Evolutionary conservation across 1,284 basidiomycete genomes (phyloP), one percentile per base, ranked within the genome.

Genomic region (Ceratobasidium sp.): DNA sequence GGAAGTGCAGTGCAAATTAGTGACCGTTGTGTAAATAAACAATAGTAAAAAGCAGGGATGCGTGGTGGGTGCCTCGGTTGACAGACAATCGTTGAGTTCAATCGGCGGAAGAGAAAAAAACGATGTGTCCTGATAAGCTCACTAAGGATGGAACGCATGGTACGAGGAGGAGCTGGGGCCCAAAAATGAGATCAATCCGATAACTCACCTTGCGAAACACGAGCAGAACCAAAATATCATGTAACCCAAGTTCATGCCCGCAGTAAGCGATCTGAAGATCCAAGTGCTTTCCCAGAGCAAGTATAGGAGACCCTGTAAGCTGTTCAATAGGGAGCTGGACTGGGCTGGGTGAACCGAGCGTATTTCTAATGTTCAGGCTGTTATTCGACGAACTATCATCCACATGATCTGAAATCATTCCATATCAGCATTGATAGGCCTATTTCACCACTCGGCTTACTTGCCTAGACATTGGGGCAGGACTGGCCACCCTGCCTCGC

Each of bases 201-300:
- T 52, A 22, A 78, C 80, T 69, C 73, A 91, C 91, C 81, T 89
- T 85, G 75, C 90, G 84, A 78, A 86, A 92, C 8, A 88, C 82
- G 74, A 92, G 83, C 13, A 92, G 78, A 10, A 91, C 71, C 69
- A 79, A 82, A 13, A 92, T 79, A 57, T 86, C 83, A 62, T 83
- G 82, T 64, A 82, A 79, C 38, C 82, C 84, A 17, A 77, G 65
- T 2, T 77, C 74, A 53, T 82, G 80, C 4, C 85, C 83, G 74
- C 89, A 86, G 35, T 90, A 74, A 3, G 81, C 77, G 47, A 90
- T 69, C 5, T 83, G 80, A 17, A 89, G 70, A 67, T 85, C 80
- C 2, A 83, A 74, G 53, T 76, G 80, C 31, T 84, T 82, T 54
- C 81, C 85, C 2, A 87, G 81, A 25, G 75, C 74, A 15, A 90